Conservation (phyloP, 139 green algal species). For the Yamagishiella unicocca region DNA sequence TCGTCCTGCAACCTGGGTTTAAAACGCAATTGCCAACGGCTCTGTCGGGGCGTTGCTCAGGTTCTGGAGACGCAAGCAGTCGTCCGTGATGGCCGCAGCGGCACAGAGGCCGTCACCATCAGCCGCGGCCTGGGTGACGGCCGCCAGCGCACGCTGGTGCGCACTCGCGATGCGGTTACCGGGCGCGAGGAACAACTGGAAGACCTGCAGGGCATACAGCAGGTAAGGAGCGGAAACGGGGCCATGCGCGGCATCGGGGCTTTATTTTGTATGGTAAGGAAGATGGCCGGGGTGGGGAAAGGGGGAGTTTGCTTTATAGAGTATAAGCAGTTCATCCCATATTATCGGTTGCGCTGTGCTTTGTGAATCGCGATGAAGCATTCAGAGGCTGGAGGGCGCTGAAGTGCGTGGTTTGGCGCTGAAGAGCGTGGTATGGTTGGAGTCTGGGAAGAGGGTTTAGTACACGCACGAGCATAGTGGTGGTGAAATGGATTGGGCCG, state of each 20-base stretch:
- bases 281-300: neutral
- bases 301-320: neutral
- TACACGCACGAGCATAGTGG: too few relatives aligned
- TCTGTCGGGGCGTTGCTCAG: constrained; percentile 22
- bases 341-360: too few relatives aligned
- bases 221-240: neutral
- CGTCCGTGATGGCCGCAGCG: constrained; percentile 58
- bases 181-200: constrained; percentile 39
- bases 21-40: neutral
- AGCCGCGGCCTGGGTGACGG: constrained; percentile 55
- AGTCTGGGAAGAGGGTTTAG: too few relatives aligned
- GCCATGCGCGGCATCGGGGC: neutral
- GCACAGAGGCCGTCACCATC: constrained; percentile 58
- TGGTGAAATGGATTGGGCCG: too few relatives aligned
- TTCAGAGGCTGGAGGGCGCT: too few relatives aligned
- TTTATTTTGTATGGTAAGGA: neutral
- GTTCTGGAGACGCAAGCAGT: constrained; percentile 61
- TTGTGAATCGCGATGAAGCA: too few relatives aligned
- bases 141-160: constrained; percentile 38
- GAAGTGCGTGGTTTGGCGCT: too few relatives aligned
- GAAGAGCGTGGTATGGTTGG: too few relatives aligned
- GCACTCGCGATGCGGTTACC: constrained; percentile 29
- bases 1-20: too few relatives aligned
- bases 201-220: constrained; percentile 19
- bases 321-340: too few relatives aligned